A percentile compares a stretch with the other conserved stretches of the same genome.
These are phyloP conservation scores for Trametes polyzona DNA, from an alignment of 1,284 basidiomycete species.

Conservation along the genomic window DNA sequence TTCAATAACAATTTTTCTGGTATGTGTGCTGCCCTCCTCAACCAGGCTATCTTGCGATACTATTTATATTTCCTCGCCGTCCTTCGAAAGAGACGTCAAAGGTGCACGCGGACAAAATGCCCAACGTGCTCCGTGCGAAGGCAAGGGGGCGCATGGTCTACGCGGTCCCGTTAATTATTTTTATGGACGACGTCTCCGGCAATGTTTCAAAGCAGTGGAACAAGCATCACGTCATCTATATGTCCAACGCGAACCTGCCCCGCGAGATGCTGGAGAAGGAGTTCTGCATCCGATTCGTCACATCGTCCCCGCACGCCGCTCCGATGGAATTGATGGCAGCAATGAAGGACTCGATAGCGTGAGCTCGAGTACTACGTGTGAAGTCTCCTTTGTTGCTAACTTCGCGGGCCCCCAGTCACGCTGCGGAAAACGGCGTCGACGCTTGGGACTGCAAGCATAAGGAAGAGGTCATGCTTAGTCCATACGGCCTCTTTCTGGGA, in stretches of 20 bases:
- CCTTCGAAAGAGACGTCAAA: too few relatives aligned
- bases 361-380: background rate
- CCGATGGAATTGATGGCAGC: conserved; percentile 21
- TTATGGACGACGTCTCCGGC: conserved; percentile 25
- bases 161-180: conserved; percentile 13
- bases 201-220: conserved; percentile 24
- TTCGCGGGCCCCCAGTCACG: too few relatives aligned
- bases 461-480: conserved; percentile 32
- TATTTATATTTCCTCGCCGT: too few relatives aligned
- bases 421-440: background rate
- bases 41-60: too few relatives aligned
- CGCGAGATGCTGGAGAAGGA: conserved; percentile 8
- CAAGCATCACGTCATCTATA: conserved; percentile 15
- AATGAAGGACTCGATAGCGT: conserved; percentile 1
- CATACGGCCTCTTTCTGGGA: conserved; percentile 28
- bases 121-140: too few relatives aligned
- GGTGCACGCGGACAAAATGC: too few relatives aligned
- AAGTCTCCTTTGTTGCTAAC: background rate
- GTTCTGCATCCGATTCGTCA: conserved; percentile 4
- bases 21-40: too few relatives aligned
- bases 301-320: conserved; percentile 17
- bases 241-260: conserved; percentile 18
- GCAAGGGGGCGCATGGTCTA: background rate
- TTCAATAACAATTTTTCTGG: too few relatives aligned
- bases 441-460: conserved; percentile 29